A percentile compares a stretch with the other conserved stretches of the same genome.
Evolutionary conservation across 345 rosid species (phyloP).

Genomic region (Balakata baccata): DNA sequence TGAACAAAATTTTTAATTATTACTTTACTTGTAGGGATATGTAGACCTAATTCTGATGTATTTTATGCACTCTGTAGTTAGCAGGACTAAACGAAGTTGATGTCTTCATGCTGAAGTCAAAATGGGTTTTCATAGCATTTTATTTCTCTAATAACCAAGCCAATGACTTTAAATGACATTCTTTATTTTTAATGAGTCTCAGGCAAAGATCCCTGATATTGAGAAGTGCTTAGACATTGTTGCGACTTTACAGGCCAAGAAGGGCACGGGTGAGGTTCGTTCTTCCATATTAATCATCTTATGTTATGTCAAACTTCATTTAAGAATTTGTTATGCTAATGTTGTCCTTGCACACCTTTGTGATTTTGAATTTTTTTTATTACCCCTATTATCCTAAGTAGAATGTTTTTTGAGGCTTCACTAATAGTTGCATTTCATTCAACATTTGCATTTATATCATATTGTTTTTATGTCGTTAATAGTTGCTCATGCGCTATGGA

Average conservation of each 20-base stretch:
- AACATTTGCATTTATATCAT: not conserved
- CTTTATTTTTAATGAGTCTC: constrained; percentile 22
- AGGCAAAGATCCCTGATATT: constrained; percentile 93
- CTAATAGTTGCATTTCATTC: not conserved
- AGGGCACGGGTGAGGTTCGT: constrained; percentile 84
- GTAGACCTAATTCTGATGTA: not conserved
- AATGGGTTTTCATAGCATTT: too few species aligned
- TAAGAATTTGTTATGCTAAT: not conserved
- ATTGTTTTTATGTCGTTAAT: not conserved
- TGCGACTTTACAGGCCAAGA: constrained; percentile 77
- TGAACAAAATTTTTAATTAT: too few species aligned
- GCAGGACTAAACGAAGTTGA: too few species aligned
- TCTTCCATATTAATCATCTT: constrained; percentile 18
- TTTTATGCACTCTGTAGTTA: not conserved
- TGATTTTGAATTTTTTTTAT: too few species aligned
- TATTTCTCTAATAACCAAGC: too few species aligned
- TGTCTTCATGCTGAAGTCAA: too few species aligned
- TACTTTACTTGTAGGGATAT: too few species aligned
- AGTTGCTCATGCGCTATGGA: not conserved
- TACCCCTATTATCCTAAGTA: not conserved
- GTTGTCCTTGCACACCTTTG: not conserved
- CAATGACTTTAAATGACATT: not conserved
- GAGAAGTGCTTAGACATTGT: constrained; percentile 87
- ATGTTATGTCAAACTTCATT: not conserved
- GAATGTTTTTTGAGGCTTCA: not conserved